Conservation (phyloP, 371 early-diverging fungal genomes). For the Mucor irregularis region DNA sequence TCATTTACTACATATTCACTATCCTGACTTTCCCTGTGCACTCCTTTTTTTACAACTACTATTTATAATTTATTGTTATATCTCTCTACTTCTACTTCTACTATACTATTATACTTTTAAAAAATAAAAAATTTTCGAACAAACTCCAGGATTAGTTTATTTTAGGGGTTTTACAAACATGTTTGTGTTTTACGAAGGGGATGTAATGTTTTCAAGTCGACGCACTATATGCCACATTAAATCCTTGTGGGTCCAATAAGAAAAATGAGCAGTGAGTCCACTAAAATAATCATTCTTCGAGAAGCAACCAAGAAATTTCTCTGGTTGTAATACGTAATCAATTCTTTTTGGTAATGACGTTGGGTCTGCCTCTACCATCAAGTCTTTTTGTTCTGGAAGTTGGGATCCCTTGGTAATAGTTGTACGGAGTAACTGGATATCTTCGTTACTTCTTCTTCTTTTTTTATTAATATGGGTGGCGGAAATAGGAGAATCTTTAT, state of each 20-base stretch:
- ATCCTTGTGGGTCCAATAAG: conserved; percentile 54
- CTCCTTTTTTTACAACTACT: not conserved
- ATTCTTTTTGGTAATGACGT: conserved; percentile 19
- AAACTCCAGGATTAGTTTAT: not conserved
- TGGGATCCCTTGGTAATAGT: not conserved
- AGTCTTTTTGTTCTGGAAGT: no score
- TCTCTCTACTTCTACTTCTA: not conserved
- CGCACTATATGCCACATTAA: conserved; percentile 50
- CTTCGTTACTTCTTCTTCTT: not conserved
- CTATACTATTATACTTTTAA: no score
- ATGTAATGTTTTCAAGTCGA: conserved; percentile 12
- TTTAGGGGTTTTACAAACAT: no score
- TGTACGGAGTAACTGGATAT: not conserved
- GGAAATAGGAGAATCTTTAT: no score
- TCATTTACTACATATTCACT: not conserved
- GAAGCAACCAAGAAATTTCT: conserved; percentile 43
- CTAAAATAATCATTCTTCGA: conserved; percentile 41
- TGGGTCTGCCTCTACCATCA: no score
- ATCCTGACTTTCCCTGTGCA: no score
- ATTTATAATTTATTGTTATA: not conserved
- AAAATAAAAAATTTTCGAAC: no score
- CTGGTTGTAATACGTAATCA: conserved; percentile 44
- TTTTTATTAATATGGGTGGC: not conserved
- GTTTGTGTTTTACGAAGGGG: no score
- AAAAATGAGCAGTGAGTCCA: conserved; percentile 51